Evolutionary conservation across 306 rosid species (phyloP), one percentile per base, ranked within the genome.

Genomic region (Argentina anserina): DNA sequence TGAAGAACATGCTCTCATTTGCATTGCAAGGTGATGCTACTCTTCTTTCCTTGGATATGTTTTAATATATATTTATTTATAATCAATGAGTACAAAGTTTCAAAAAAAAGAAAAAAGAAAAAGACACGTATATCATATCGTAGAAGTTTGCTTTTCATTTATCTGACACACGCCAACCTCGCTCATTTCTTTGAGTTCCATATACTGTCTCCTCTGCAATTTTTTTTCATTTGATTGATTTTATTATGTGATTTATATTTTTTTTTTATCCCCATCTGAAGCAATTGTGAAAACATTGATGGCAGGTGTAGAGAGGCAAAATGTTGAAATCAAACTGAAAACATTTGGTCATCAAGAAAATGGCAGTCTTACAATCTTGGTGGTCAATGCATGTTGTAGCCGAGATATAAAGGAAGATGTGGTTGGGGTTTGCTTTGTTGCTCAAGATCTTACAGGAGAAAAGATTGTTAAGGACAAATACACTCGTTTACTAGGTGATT

Each of bases 401-500:
- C 75, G 84, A 53, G 84, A 80, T 59, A 61, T 68, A 17, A 76
- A 76, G 25, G 77, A 80, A 69, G 65, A 74, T 64, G 45, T 83
- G n/a, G 82, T 80, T 23, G 87, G 87, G 69, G 61, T 65, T 70
- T 83, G 82, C 59, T 80, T 80, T 59, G 65, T 83, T 58, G 62
- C 80, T 37, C 84, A 80, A 56, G 87, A 83, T 83, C 77, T 83
- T 59, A 83, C 87, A 3, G 70, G 60, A 42, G 80, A 83, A 60
- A 83, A 65, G 61, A 36, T 73, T 28, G 42, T 70, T 33, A 80
- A 71, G 80, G 81, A 76, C 80, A 76, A 77, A 74, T 83, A 76
- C 70, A 83, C 87, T 6, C 78, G 70, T 63, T 65, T 83, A 68
- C 82, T 80, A 73, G 87, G 82, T n/a, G 87, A 83, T 70, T 83